Evolutionary conservation across 371 early-diverging fungal species (phyloP), one percentile per base, ranked within the genome.

Genomic region (Mortierella sp.): DNA sequence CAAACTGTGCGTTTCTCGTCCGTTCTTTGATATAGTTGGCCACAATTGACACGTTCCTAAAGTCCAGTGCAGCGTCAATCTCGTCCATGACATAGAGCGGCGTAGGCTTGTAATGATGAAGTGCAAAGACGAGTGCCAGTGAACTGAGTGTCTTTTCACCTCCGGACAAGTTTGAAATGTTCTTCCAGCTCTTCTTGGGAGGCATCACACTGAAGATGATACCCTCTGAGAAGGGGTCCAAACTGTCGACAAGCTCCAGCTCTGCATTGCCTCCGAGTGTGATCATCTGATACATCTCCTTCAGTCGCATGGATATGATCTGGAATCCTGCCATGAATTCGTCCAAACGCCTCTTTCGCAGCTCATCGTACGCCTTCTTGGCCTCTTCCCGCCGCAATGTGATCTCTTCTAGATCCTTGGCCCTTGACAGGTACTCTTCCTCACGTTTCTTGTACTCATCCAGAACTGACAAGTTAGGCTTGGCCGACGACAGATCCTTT

Each of bases 81-180:
- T 99, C 99, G 83, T 99, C 99, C 99, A 99, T 99, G 21, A 99
- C 96, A 82, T 99, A 99, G 22, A 99, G 84, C 16, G 99, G 99
- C 12, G 99, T 99, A 2, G 99, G 99, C 69, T 96, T 97, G 88
- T 92, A 99, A 79, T 96, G 98, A 80, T 99, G 99, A 50, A 99
- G 86, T 0, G 99, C 99, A 89, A 99, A 99, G 14, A 99, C 98
- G 39, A 99, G 88, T 2, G 99, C 98, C 39, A 99, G 85, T 19
- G 99, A 98, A 77, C 95, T 94, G 39, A 99, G 83, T 1, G 99
- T 99, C 94, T 99, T 99, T 85, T 99, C 99, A 66, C 99, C 99
- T 65, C 99, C 99, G 24, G 99, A 98, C 22, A 99, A 80, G 79
- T 99, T 97, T 5, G 96, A 91, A 58, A 99, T 98, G 79, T 98